Evolutionary conservation across 768 basidiomycete species (phyloP), one percentile per base, ranked within the genome.

Genomic region (Leccinum longicurvipes): DNA sequence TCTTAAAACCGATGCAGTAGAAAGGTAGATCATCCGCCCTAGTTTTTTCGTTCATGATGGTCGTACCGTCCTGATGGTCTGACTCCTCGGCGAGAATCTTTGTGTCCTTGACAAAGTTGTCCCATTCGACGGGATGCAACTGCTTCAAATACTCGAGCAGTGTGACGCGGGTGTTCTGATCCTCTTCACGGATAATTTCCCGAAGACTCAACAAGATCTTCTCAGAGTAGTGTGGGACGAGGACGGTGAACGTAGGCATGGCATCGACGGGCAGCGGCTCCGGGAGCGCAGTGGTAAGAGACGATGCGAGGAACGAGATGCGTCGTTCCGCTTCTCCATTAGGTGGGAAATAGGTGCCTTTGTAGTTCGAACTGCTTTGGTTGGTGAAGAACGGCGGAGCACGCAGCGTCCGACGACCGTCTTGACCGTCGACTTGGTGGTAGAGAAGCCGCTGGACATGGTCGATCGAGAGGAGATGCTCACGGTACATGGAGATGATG

Each of bases 401-500:
- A 45, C 96, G 92, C 27, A 99, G 83, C 19, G 92, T 92, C 25
- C 97, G 83, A 57, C 89, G 88, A 52, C 95, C 93, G 68, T 91
- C 88, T 14, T 90, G 83, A 15, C 86, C 85, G 60, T 96, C 95
- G 19, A 93, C 89, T 74, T 99, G 97, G 71, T 99, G 97, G 69
- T 99, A 98, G 31, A 98, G 82, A 19, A 99, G 81, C 51, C 95
- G 89, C 70, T 99, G 97, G 46, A 99, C 97, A 66, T 99, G 94
- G 64, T 98, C 93, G 66, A 99, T 99, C 59, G 93, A 96, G 36
- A 99, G 79, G 48, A 99, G 78, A 74, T 99, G 97, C 67, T 99
- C 97, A 64, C 97, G 87, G 73, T 99, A 99, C 97, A 99, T 99
- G 53, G 96, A 98, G 60, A 99, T 99, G 73, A 99, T 96, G 74